Evolutionary conservation across 768 basidiomycete genomes (phyloP), one percentile per base, ranked within the genome.

Genomic region (Polyporus arcularius): DNA sequence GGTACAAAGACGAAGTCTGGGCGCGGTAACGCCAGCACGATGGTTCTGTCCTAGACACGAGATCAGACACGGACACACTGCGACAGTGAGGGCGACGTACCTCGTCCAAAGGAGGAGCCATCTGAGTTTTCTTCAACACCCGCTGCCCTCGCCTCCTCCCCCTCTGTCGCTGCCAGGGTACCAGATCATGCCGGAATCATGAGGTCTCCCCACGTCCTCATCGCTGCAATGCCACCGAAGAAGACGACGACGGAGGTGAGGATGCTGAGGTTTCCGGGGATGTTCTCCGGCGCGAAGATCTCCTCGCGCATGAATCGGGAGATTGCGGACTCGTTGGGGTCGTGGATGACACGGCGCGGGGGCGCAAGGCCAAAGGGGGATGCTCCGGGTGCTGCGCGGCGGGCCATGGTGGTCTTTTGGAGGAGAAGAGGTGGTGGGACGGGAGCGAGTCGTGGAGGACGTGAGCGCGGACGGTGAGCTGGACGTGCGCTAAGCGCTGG

Each of bases 121-220:
- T 30, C 41, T 30, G 5, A 3, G 11, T 15, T 43, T n/a, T 21
- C 9, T 18, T 35, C 30, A 46, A n/a, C 55, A 45, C 18, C 41
- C 3, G 5, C 16, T 8, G 12, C 21, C 46, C 15, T 26, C 45
- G n/a, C 45, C 39, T 49, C 41, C 45, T 57, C 61, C 16, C 41
- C 21, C 49, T 59, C 35, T 9, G 21, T 16, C 48, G 35, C 3
- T 15, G 26, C 2, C 45, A 31, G 42, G 10, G 3, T 11, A 21
- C 21, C 42, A 43, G 41, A 58, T 75, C 72, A 89, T 30, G 82
- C 84, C 46, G 89, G 89, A 7, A 93, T 82, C 77, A 93, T 82
- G 45, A 89, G 71, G 43, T 88, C 89, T 11, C 92, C 92, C 82
- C 89, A 96, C 43, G 84, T 83, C 72, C 90, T 85, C 15, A 87